These are phyloP conservation scores for Candida peoriensis DNA, from an alignment of 805 yeast genomes.

Conservation along the genomic window DNA sequence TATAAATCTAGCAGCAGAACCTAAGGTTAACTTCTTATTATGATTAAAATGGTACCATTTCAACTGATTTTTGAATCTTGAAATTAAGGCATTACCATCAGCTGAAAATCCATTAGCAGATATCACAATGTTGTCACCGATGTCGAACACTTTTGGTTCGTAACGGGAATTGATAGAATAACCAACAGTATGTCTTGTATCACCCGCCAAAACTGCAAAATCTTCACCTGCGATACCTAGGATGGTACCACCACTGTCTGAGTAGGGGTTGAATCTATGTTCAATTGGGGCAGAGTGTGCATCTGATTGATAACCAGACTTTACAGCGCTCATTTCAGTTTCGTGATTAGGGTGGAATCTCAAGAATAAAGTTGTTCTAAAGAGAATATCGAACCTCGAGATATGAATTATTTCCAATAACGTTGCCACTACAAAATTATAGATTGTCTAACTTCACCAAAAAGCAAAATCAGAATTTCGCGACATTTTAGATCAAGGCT, in stretches of 20 bases:
- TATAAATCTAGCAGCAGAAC: slow-evolving; percentile 82
- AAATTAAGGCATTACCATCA: slow-evolving; percentile 82
- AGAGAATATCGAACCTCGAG: too few relatives aligned
- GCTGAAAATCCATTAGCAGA: slow-evolving; percentile 97
- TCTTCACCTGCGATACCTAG: slow-evolving; percentile 97
- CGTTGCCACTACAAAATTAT: too few relatives aligned
- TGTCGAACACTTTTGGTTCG: slow-evolving; percentile 83
- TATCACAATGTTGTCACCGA: slow-evolving; percentile 82
- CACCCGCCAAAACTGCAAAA: slow-evolving; percentile 95
- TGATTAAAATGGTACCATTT: slow-evolving; percentile 94
- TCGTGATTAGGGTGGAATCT: too few relatives aligned
- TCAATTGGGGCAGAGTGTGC: slow-evolving; percentile 63
- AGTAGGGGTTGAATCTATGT: slow-evolving; percentile 87
- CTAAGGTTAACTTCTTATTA: slow-evolving; percentile 61
- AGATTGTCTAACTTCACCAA: too few relatives aligned
- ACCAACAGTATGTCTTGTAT: slow-evolving; percentile 94
- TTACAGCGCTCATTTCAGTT: slow-evolving; percentile 28
- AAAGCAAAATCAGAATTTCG: too few relatives aligned
- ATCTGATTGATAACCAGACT: slow-evolving; percentile 64
- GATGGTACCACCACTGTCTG: slow-evolving; percentile 96
- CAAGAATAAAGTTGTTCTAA: too few relatives aligned
- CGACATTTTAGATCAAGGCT: too few relatives aligned
- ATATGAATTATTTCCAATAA: too few relatives aligned
- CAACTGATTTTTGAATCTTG: slow-evolving; percentile 56
- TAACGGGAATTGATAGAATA: slow-evolving; percentile 90